These are phyloP conservation scores for Phaffomyces antillensis DNA, from an alignment of 805 yeast species.

Conservation along the genomic window DNA sequence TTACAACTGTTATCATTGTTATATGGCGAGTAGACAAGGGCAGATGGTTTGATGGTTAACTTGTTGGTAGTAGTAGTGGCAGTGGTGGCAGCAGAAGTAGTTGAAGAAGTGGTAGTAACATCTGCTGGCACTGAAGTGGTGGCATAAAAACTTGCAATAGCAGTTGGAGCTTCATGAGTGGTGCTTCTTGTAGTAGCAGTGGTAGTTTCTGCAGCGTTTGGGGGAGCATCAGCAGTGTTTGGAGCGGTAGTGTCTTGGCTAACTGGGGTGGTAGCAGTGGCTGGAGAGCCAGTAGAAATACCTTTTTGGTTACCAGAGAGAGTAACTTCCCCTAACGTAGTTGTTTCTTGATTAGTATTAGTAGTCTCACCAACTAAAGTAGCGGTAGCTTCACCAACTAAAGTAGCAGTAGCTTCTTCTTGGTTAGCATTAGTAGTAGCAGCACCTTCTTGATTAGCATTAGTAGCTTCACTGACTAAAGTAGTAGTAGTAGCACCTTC, in stretches of 20 bases:
- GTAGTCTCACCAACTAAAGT: too few relatives aligned
- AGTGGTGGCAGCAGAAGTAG: slow-evolving; percentile 5
- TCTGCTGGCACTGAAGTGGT: slow-evolving; percentile 18
- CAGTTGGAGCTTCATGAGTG: slow-evolving; percentile 28
- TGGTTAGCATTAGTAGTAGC: background rate
- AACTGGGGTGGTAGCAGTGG: slow-evolving; percentile 10
- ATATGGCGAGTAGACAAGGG: slow-evolving; percentile 77
- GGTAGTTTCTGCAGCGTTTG: slow-evolving; percentile 1
- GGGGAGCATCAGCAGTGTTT: slow-evolving; percentile 4
- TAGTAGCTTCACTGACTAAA: background rate
- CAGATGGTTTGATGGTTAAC: slow-evolving; percentile 37
- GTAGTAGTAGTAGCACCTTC: slow-evolving; percentile 2
- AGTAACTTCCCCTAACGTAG: too few relatives aligned
- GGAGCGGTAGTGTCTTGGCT: slow-evolving; percentile 4
- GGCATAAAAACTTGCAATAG: slow-evolving; percentile 23
- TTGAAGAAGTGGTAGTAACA: slow-evolving; percentile 19
- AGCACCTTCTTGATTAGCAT: background rate
- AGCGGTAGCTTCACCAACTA: slow-evolving; percentile 10
- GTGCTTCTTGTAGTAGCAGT: slow-evolving; percentile 15
- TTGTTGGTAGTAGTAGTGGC: slow-evolving; percentile 12
- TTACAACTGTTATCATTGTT: slow-evolving; percentile 63
- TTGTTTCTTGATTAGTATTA: too few relatives aligned
- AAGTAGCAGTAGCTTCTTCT: slow-evolving; percentile 4
- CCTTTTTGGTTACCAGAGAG: background rate
- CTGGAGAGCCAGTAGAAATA: slow-evolving; percentile 3